Conservation (phyloP, 78 protist genomes). For the Anaeramoeba flamelloides region DNA sequence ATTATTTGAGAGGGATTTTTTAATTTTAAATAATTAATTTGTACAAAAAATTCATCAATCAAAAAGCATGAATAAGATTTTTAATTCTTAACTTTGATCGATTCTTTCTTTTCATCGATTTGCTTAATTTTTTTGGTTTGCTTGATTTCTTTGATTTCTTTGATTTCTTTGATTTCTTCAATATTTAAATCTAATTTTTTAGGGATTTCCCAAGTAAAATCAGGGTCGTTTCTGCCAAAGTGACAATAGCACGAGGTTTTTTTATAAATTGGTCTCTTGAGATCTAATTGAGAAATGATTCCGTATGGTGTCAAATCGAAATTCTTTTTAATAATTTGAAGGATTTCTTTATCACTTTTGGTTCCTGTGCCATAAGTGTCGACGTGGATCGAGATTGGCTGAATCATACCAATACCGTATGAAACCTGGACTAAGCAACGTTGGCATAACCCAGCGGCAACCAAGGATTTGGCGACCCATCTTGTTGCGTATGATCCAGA, state of each 20-base stretch:
- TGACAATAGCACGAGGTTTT: constrained; percentile 88
- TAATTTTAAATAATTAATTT: too few species aligned
- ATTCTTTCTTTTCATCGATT: too few species aligned
- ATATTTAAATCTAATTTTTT: constrained; percentile 52
- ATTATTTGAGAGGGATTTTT: too few species aligned
- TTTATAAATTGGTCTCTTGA: constrained; percentile 64
- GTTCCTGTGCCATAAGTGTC: constrained; percentile 92
- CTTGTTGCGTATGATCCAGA: constrained; percentile 97
- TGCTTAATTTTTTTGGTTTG: too few species aligned
- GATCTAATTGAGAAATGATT: constrained; percentile 44
- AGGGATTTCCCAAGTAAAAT: constrained; percentile 88
- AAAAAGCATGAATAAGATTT: too few species aligned
- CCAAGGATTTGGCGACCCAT: constrained; percentile 98
- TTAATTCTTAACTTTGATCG: too few species aligned
- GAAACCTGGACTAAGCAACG: constrained; percentile 89
- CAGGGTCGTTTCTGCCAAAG: constrained; percentile 90
- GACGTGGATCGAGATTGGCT: constrained; percentile 87
- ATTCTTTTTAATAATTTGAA: constrained; percentile 71
- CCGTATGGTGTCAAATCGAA: constrained; percentile 88
- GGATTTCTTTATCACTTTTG: constrained; percentile 51
- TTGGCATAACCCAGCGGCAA: constrained; percentile 71
- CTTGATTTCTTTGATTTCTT: too few species aligned
- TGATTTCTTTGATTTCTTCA: too few species aligned
- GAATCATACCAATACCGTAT: constrained; percentile 97
- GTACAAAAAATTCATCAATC: too few species aligned